Evolutionary conservation across 2,329 filamentous ascomycete genomes (phyloP), one percentile per base, ranked within the genome.

Genomic region (Lachnellula willkommii): DNA sequence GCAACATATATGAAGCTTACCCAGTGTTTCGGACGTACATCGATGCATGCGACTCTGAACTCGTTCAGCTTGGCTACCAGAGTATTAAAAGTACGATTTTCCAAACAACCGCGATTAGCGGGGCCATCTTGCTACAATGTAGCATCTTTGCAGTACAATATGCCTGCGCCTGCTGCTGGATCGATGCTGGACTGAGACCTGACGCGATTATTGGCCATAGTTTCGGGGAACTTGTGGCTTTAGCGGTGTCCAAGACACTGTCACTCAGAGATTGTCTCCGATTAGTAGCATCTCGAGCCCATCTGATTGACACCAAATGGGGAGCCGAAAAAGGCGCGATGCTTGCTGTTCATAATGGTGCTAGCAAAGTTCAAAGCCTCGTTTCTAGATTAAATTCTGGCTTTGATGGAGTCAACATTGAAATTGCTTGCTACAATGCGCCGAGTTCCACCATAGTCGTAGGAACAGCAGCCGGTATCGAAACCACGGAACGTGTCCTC

Each of bases 401-500:
- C 35, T 15, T 15, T 8, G 35, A 37, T 15, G 7, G 35, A n/a
- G n/a, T n/a, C 35, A 37, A 37, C 7, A 37, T 37, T 37, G 35
- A 37, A 15, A 15, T 37, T 37, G 35, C 35, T 37, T 37, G 35
- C 35, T 37, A 37, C 35, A 37, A 37, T 15, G 7, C 35, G 7
- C 8, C 35, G 15, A 37, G 15, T 15, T 8, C 8, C 15, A 7
- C 7, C 15, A 15, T 37, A 37, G 8, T 37, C 15, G 35, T 37
- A 37, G 35, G 35, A 37, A 8, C 35, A 37, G 7, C 15, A 15
- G 15, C 7, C 7, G 35, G 8, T 15, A 37, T 37, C 35, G 8
- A 37, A 15, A 15, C 12, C 26, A 0, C 55, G 40, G 26, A 59
- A 64, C 55, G n/a, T 52, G 14, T 66, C 55, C 39, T 47, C 28